phyloP scores from a whole-genome alignment of 2,329 filamentous ascomycete species.

The Exophiala dermatitidis region DNA sequence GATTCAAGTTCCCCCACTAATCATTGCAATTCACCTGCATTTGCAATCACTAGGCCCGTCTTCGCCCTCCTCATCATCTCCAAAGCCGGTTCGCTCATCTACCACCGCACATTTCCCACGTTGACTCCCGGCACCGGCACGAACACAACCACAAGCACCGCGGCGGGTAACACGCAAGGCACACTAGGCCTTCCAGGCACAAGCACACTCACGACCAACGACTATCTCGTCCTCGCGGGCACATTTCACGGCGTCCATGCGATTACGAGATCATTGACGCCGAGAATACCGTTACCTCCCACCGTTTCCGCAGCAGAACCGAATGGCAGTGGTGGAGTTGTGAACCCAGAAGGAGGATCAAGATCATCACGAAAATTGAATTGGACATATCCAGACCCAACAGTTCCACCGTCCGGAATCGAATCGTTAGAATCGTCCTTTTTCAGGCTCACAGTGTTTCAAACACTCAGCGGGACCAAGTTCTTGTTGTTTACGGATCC shows the following conservation, averaged over 20 bases:
- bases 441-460: slow-evolving; percentile 94
- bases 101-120: slow-evolving; percentile 73
- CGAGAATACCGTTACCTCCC: slow-evolving; percentile 31
- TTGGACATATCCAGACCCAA: slow-evolving; percentile 30
- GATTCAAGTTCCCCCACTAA: too few species aligned
- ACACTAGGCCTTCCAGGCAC: slow-evolving; percentile 46
- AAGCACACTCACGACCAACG: slow-evolving; percentile 84
- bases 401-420: slow-evolving; percentile 54
- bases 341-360: too few species aligned
- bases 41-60: slow-evolving; percentile 61
- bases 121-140: slow-evolving; percentile 38
- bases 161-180: neutral
- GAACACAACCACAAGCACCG: slow-evolving; percentile 33
- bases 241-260: slow-evolving; percentile 85
- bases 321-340: too few species aligned
- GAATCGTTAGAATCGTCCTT: slow-evolving; percentile 91
- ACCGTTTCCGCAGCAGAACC: slow-evolving; percentile 24
- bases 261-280: slow-evolving; percentile 52
- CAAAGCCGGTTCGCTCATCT: slow-evolving; percentile 94
- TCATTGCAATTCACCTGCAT: too few species aligned
- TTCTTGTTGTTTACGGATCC: slow-evolving; percentile 93
- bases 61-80: slow-evolving; percentile 96
- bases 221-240: slow-evolving; percentile 91
- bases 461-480: slow-evolving; percentile 87
- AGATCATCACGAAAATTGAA: slow-evolving; percentile 27